Evolutionary conservation across 1,139 yeast species (phyloP), one percentile per base, ranked within the genome.

Genomic region (Blastobotrys aristatus): DNA sequence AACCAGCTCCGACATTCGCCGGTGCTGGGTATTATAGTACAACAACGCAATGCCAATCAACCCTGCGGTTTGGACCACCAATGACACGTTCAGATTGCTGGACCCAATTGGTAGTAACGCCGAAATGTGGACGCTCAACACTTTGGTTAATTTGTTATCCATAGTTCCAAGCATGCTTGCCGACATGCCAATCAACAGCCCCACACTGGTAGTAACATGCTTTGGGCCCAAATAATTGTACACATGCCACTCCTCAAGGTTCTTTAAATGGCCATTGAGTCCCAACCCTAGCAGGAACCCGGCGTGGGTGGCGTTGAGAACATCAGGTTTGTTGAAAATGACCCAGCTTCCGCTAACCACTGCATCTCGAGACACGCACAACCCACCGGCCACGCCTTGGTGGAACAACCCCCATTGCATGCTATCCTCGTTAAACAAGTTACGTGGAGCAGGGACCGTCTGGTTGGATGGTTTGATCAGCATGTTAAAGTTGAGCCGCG

Each of bases 271-370:
- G 0, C 97, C 97, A 67, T 88, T 88, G 38, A 94, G 70, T 0
- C 99, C 99, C 21, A 92, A 69, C 0, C 97, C 98, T 24, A 89
- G 69, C n/a, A 94, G 67, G 57, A 94, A 89, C 0, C 99, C 99
- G 17, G 96, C 97, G 68, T 90, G 97, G 54, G 85, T 95, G 0
- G 95, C 75, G 56, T 78, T 83, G 40, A 85, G 67, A 8, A 72
- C 74, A 1, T 77, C 76, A 0, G 96, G 96, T 56, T 82, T 84
- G 59, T 89, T 89, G 64, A 85, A 89, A 0, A 84, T 84, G 39
- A 90, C 84, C 97, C 97, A 90, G 57, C 95, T 84, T 0, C 97
- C 96, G 17, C 83, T 79, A 6, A 92, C 80, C 35, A 75, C 74
- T 0, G 90, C 79, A 36, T 77, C 79, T 50, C 74, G 75, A 2